Evolutionary conservation across 2,329 filamentous ascomycete genomes (phyloP).

Genomic region (Decorospora gaudefroyi): DNA sequence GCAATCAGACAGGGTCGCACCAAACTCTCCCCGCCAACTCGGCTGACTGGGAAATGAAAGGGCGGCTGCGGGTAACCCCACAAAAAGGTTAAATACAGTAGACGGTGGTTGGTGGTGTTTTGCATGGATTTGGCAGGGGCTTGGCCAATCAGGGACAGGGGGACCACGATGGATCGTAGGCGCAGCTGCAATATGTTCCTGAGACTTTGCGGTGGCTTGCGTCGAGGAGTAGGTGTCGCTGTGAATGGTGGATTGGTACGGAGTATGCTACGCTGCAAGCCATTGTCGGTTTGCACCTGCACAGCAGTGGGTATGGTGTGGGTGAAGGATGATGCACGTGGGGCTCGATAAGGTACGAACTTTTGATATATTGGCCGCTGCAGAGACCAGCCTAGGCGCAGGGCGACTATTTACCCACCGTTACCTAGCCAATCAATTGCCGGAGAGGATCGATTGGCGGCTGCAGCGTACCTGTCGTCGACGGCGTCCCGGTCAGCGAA

Average conservation of each 20-base stretch:
- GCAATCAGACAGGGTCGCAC: too few relatives aligned
- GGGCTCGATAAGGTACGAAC: not conserved
- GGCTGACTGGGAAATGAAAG: conserved; percentile 19
- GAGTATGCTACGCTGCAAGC: too few relatives aligned
- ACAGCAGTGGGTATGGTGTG: conserved; percentile 1
- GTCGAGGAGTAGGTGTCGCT: not conserved
- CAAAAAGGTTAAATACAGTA: conserved; percentile 6
- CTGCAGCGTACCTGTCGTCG: conserved; percentile 4
- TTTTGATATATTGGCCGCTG: conserved; percentile 23
- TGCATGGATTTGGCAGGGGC: conserved; percentile 4
- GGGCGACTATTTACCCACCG: conserved; percentile 11
- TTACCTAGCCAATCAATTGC: conserved; percentile 9
- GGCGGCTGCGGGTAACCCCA: conserved; percentile 12
- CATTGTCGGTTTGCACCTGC: not conserved
- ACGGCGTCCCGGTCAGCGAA: conserved; percentile 2
- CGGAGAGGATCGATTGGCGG: conserved; percentile 4
- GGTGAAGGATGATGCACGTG: conserved; percentile 2
- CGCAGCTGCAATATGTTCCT: conserved; percentile 2
- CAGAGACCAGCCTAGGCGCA: conserved; percentile 9
- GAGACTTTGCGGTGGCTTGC: conserved; percentile 9
- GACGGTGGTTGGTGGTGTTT: conserved; percentile 12
- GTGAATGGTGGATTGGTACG: too few relatives aligned
- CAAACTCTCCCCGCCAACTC: too few relatives aligned
- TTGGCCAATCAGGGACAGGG: not conserved
- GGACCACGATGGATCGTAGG: too few relatives aligned